Conservation (phyloP, 345 rosid genomes). For the Salix purpurea region DNA sequence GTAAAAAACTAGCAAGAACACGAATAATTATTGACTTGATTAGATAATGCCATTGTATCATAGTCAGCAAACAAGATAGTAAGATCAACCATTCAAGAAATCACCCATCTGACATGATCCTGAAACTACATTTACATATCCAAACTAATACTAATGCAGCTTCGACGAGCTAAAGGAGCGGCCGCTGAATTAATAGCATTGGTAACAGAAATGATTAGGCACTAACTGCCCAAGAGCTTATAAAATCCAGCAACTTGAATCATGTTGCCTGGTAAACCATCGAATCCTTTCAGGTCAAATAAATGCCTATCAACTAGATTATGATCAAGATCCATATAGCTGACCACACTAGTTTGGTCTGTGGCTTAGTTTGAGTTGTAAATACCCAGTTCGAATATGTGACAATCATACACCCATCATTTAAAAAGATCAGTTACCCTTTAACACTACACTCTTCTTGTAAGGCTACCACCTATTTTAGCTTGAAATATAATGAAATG, state of each 20-base stretch:
- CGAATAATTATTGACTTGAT: neutral
- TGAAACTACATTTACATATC: neutral
- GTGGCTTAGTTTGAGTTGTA: neutral
- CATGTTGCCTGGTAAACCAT: neutral
- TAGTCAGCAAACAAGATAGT: neutral
- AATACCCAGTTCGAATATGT: neutral
- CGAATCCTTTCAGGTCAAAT: neutral
- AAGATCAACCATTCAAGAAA: neutral
- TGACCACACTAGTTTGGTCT: neutral
- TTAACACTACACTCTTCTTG: neutral
- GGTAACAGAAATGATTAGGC: neutral
- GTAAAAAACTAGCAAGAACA: neutral
- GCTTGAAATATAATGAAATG: conserved; percentile 26
- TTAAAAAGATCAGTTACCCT: neutral
- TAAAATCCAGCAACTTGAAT: neutral
- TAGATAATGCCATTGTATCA: neutral
- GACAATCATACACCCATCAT: neutral
- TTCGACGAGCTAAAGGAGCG: too few relatives aligned
- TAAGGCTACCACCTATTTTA: neutral
- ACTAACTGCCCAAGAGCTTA: neutral
- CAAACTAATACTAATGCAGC: neutral
- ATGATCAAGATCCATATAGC: neutral
- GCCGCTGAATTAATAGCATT: neutral
- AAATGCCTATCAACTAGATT: neutral
- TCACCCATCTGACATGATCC: neutral